Conservation (phyloP, 257 asterid genomes). For the Eucommia ulmoides region DNA sequence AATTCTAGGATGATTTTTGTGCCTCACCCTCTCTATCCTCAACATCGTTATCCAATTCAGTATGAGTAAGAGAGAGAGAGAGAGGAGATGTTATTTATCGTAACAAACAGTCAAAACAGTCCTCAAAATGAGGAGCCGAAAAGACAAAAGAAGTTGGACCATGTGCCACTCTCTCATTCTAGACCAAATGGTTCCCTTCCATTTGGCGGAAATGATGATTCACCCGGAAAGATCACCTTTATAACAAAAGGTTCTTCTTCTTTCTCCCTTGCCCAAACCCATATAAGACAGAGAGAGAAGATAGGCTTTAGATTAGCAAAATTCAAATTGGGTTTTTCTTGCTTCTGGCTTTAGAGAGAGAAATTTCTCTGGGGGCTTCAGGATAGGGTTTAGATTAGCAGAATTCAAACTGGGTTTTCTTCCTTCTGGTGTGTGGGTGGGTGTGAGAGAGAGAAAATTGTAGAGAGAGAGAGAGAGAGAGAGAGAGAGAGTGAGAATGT, state of each 20-base stretch:
- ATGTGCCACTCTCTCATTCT: conserved; percentile 23
- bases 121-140: conserved; percentile 17
- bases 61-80: conserved; percentile 23
- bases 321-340: neutral
- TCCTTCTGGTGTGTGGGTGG: neutral
- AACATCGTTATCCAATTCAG: conserved; percentile 28
- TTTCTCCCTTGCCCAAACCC: too few relatives aligned
- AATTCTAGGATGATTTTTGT: conserved; percentile 10
- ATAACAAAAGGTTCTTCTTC: too few relatives aligned
- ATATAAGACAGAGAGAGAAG: too few relatives aligned
- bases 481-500: conserved; percentile 8
- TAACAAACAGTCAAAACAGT: conserved; percentile 7
- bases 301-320: neutral
- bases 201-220: conserved; percentile 31
- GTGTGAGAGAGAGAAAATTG: neutral
- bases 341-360: neutral
- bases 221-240: too few relatives aligned
- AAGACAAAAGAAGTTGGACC: conserved; percentile 17
- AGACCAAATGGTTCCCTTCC: conserved; percentile 15
- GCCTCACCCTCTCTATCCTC: conserved; percentile 30
- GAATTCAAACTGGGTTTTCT: conserved; percentile 3
- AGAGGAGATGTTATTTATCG: neutral
- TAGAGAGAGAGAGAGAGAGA: neutral
- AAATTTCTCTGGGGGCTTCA: neutral
- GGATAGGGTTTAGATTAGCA: neutral